Base-by-base conservation (phyloP, 768 basidiomycete species). In the Steccherinum ochraceum region DNA sequence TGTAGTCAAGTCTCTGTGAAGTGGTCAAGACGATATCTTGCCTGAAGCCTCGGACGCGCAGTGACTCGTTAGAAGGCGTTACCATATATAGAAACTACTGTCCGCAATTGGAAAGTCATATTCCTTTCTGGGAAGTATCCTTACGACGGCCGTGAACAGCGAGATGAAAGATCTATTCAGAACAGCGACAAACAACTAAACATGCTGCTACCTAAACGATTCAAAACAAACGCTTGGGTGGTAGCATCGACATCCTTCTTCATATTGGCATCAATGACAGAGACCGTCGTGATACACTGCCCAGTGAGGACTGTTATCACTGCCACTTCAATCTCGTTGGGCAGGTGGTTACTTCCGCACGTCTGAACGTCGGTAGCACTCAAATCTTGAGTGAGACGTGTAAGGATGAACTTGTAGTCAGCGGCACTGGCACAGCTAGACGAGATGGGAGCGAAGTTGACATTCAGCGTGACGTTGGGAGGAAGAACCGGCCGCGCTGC, bases 261-360 rank as follows among this genome's bases (percentile, higher is more conserved):
- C 12, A 56, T 62, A 24, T 43, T 51, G 12, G 66, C 63, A 51
- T 60, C 59, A 30, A 68, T 51, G 21, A 68, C 68, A 11, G 60
- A 62, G 13, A 71, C 57, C 48, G 60, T 63, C 11, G 58, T 61
- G 24, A 55, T 60, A 53, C 69, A 71, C 20, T 67, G 67, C 7
- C 48, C 24, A 16, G 40, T 51, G 7, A 46, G 57, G 1, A 66
- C 56, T 4, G 63, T 58, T 40, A 40, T 54, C 10, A 47, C 51
- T 19, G 30, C 30, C 30, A 35, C 30, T 16, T 35, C 30, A 16
- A 35, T 35, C 60, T 71, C 70, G 11, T 44, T 53, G 21, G 69
- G 68, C n/a, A 71, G 60, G 48, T 63, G 63, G 18, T 55, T 54
- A 18, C 53, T 57, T 11, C 63, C 65, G 56, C 70, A 72, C n/a